phyloP scores from a whole-genome alignment of 2,329 filamentous ascomycete species.

The Colletotrichum truncatum region DNA sequence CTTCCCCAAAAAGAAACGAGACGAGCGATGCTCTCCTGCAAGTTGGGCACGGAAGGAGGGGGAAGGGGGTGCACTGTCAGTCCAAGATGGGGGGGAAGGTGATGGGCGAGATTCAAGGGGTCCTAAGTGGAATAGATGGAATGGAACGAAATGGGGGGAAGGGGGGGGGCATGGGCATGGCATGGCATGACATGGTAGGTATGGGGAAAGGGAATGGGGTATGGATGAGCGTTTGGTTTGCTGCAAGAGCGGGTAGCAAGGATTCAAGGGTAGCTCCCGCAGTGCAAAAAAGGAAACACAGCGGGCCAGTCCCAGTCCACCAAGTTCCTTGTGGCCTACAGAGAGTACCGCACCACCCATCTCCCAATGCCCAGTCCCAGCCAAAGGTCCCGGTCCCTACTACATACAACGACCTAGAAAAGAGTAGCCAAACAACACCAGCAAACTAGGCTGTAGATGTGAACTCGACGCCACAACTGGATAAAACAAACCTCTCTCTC shows the following conservation, averaged over 20 bases:
- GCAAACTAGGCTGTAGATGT: no score
- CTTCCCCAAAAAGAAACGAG: slow-evolving; percentile 22
- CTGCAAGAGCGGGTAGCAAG: slow-evolving; percentile 55
- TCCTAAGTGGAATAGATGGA: neutral
- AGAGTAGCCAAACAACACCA: no score
- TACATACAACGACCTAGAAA: neutral
- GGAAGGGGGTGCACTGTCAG: neutral
- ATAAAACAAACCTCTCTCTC: no score
- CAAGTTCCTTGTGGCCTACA: neutral
- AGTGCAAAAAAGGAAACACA: slow-evolving; percentile 19
- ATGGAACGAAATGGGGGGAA: neutral
- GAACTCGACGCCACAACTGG: no score
- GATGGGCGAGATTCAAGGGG: neutral
- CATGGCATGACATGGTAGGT: neutral
- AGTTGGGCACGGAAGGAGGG: neutral
- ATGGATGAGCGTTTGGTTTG: slow-evolving; percentile 26
- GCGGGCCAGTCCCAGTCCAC: slow-evolving; percentile 1
- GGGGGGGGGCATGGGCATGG: neutral
- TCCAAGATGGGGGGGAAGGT: slow-evolving; percentile 18
- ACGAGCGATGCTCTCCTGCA: slow-evolving; percentile 29
- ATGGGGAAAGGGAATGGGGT: neutral
- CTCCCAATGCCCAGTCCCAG: neutral
- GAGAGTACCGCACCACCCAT: neutral
- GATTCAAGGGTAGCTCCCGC: slow-evolving; percentile 42
- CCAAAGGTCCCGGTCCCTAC: neutral